Evolutionary conservation across 768 basidiomycete species (phyloP).

Genomic region (Hemileccinum rubropunctum): DNA sequence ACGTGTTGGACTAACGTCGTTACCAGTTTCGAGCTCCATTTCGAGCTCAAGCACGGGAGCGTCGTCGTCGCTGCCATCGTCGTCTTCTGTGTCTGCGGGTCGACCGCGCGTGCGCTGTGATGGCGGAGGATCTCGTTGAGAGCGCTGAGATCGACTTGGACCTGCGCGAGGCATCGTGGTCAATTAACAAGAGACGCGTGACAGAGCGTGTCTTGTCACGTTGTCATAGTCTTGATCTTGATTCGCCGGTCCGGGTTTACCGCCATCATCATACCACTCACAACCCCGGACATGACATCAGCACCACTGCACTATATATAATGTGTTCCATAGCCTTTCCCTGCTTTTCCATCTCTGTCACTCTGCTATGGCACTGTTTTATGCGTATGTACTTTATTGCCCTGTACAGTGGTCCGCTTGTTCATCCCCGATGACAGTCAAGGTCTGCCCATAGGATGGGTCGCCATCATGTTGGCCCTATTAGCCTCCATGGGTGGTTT

Average conservation of each 20-base stretch:
- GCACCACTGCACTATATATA: too few species aligned
- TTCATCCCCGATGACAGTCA: slow-evolving; percentile 34
- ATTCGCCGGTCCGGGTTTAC: too few species aligned
- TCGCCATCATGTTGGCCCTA: slow-evolving; percentile 63
- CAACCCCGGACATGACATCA: too few species aligned
- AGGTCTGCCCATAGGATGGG: slow-evolving; percentile 59
- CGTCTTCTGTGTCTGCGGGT: slow-evolving; percentile 28
- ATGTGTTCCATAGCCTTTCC: too few species aligned
- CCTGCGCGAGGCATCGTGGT: slow-evolving; percentile 25
- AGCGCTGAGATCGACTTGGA: slow-evolving; percentile 32
- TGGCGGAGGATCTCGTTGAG: slow-evolving; percentile 37
- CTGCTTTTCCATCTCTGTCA: too few species aligned
- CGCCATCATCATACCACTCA: too few species aligned
- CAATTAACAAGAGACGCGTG: slow-evolving; percentile 1
- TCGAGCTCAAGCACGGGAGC: slow-evolving; percentile 17
- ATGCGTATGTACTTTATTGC: too few species aligned
- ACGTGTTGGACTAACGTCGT: slow-evolving; percentile 13
- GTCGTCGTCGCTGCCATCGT: slow-evolving; percentile 36
- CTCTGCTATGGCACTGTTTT: too few species aligned
- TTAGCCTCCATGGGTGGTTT: slow-evolving; percentile 72
- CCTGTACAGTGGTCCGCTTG: too few species aligned
- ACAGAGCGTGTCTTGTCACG: background rate
- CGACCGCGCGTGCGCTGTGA: slow-evolving; percentile 33
- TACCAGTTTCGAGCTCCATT: slow-evolving; percentile 33
- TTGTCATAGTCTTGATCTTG: too few species aligned